These are phyloP conservation scores for Fraxinus pennsylvanica DNA, from an alignment of 257 asterid genomes.

Conservation along the genomic window DNA sequence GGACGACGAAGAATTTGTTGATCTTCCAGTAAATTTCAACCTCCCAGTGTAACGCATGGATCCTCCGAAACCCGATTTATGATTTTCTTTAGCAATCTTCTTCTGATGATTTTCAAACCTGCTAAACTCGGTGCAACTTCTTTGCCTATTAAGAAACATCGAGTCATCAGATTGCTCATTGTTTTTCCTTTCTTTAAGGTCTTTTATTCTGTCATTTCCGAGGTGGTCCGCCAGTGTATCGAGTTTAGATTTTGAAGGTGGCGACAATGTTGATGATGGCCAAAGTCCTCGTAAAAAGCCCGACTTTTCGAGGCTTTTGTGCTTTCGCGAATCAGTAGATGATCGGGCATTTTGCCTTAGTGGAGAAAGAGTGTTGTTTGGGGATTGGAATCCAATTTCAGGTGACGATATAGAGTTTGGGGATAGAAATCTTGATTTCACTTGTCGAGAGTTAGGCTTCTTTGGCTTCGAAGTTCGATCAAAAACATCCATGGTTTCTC, in stretches of 20 bases:
- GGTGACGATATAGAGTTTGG: conserved; percentile 23
- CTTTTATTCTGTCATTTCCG: conserved; percentile 51
- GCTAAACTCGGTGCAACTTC: conserved; percentile 54
- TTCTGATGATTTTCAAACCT: conserved; percentile 39
- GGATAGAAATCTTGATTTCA: conserved; percentile 69
- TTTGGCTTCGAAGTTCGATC: conserved; percentile 36
- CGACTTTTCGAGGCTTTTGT: conserved; percentile 41
- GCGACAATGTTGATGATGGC: conserved; percentile 45
- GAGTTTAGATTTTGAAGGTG: conserved; percentile 21
- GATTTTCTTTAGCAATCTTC: conserved; percentile 46
- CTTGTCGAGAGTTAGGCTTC: conserved; percentile 60
- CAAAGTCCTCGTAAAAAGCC: conserved; percentile 65
- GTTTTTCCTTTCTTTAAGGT: conserved; percentile 29
- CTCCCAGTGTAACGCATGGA: conserved; percentile 62
- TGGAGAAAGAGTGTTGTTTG: conserved; percentile 38
- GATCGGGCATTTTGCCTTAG: conserved; percentile 39
- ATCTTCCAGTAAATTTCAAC: conserved; percentile 46
- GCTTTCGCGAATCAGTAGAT: conserved; percentile 38
- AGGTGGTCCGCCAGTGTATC: conserved; percentile 52
- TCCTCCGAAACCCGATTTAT: conserved; percentile 51
- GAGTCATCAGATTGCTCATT: conserved; percentile 24
- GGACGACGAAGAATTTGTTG: conserved; percentile 26
- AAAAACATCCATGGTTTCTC: conserved; percentile 11
- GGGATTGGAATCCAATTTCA: conserved; percentile 41
- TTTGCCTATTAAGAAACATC: conserved; percentile 42